phyloP scores from a whole-genome alignment of 1,284 basidiomycete species.

The Boletus semigastroideus region DNA sequence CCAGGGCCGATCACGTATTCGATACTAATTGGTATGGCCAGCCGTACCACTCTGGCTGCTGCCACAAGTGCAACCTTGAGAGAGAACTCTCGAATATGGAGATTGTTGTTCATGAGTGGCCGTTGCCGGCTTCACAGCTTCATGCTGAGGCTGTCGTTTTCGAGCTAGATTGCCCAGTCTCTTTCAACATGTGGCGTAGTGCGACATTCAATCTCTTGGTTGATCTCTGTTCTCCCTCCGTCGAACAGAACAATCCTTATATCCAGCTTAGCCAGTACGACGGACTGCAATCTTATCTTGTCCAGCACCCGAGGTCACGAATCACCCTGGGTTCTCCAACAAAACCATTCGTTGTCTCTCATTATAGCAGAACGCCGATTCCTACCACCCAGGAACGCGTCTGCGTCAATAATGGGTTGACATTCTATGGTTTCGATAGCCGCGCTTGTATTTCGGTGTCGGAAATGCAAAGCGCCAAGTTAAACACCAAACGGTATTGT shows the following conservation, averaged over 20 bases:
- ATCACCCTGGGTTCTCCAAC: conserved; percentile 41
- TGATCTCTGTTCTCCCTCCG: conserved; percentile 28
- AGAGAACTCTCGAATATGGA: conserved; percentile 20
- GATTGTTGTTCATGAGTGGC: conserved; percentile 50
- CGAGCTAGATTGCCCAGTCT: conserved; percentile 42
- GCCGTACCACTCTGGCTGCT: conserved; percentile 7
- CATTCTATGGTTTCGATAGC: conserved; percentile 24
- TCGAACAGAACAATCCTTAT: background rate
- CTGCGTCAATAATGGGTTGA: conserved; percentile 38
- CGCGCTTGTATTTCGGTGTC: conserved; percentile 14
- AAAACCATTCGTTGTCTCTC: conserved; percentile 40
- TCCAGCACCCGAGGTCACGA: conserved; percentile 20
- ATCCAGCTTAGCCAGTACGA: conserved; percentile 14
- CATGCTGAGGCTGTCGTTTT: conserved; percentile 40
- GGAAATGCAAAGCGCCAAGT: conserved; percentile 3
- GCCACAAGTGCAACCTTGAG: conserved; percentile 36
- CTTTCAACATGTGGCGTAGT: conserved; percentile 45
- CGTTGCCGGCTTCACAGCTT: conserved; percentile 36
- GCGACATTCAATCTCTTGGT: conserved; percentile 40
- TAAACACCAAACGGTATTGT: conserved; percentile 27
- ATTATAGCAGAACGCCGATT: conserved; percentile 35
- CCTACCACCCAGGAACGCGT: conserved; percentile 26
- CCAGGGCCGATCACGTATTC: conserved; percentile 3
- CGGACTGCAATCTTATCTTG: conserved; percentile 9
- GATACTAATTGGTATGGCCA: background rate